Evolutionary conservation across 2,329 filamentous ascomycete genomes (phyloP), one percentile per base, ranked within the genome.

Genomic region (Aspergillus ochraceus): DNA sequence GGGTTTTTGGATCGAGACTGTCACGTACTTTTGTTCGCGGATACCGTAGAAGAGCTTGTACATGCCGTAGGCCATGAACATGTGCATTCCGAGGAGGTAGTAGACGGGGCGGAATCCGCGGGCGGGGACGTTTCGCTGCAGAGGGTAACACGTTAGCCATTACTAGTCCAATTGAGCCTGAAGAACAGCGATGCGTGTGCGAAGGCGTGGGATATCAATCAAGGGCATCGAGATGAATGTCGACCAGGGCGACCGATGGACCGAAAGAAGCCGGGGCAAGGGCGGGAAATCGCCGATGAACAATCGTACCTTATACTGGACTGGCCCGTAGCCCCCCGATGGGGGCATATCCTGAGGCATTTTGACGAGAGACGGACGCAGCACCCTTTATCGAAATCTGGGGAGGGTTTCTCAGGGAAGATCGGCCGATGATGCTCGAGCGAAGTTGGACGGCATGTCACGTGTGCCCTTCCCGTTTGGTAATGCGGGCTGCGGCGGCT

Each of bases 271-370:
- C 14, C 45, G 30, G 30, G 14, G 14, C 42, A n/a, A n/a, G 49
- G 42, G 20, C 52, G 52, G 51, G 52, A 49, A 50, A 54, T 57
- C 46, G 52, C 49, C 12, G 11, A 46, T 51, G 61, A 45, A 59
- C 36, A 55, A 49, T 80, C 83, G 73, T 78, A 93, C 90, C 88
- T 96, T 96, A 85, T 97, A 99, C 82, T 99, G 95, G 68, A 99
- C 90, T 79, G 94, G 89, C 78, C 88, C 90, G 80, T 99, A 99
- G 84, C 95, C 95, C 83, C 94, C 95, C 74, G 81, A 78, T 71
- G 95, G 95, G 83, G 95, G 95, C 87, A 99, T 91, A 84, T 99
- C 95, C 86, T 98, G 93, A 83, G 90, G 88, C 94, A 98, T 97
- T 74, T 67, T 88, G 71, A 56, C 56, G 62, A 61, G 60, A 62